Percentiles rank a stretch among this genome's conserved stretches.
These are phyloP conservation scores for Nakazawaea pomicola DNA, from an alignment of 805 yeast genomes.

Conservation along the genomic window DNA sequence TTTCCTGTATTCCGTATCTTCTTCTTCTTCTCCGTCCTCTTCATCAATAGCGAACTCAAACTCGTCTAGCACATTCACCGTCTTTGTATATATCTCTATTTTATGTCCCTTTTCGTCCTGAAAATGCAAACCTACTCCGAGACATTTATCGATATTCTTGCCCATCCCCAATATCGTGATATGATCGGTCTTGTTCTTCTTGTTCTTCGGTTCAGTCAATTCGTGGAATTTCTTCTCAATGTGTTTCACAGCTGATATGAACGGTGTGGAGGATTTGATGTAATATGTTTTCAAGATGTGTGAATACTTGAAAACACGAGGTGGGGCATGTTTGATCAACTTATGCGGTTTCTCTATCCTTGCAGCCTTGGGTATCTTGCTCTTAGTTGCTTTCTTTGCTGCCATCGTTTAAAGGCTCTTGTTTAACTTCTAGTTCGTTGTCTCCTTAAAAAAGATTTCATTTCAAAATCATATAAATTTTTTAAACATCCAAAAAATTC, in stretches of 20 bases:
- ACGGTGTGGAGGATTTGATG: slow-evolving; percentile 66
- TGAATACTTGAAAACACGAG: slow-evolving; percentile 35
- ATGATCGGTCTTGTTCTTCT: slow-evolving; percentile 27
- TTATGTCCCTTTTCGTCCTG: slow-evolving; percentile 41
- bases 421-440: too few relatives aligned
- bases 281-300: slow-evolving; percentile 45
- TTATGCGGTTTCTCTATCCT: slow-evolving; percentile 15
- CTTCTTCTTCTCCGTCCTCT: slow-evolving; percentile 25
- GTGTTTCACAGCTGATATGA: slow-evolving; percentile 65
- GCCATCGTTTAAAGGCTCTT: neutral
- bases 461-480: neutral
- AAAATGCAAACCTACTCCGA: slow-evolving; percentile 60
- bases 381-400: neutral
- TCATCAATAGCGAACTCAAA: slow-evolving; percentile 25
- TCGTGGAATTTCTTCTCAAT: slow-evolving; percentile 46
- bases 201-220: slow-evolving; percentile 30
- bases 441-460: neutral
- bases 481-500: too few relatives aligned
- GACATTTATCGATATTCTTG: slow-evolving; percentile 54
- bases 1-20: slow-evolving; percentile 31
- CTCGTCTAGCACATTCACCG: slow-evolving; percentile 72
- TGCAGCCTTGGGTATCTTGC: slow-evolving; percentile 4
- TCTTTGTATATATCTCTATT: slow-evolving; percentile 60
- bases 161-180: slow-evolving; percentile 76
- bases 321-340: slow-evolving; percentile 52